A percentile compares a stretch with the other conserved stretches of the same genome.
These are phyloP conservation scores for Xylariaceae sp. DNA, from an alignment of 2,329 filamentous ascomycete genomes.

Conservation along the genomic window DNA sequence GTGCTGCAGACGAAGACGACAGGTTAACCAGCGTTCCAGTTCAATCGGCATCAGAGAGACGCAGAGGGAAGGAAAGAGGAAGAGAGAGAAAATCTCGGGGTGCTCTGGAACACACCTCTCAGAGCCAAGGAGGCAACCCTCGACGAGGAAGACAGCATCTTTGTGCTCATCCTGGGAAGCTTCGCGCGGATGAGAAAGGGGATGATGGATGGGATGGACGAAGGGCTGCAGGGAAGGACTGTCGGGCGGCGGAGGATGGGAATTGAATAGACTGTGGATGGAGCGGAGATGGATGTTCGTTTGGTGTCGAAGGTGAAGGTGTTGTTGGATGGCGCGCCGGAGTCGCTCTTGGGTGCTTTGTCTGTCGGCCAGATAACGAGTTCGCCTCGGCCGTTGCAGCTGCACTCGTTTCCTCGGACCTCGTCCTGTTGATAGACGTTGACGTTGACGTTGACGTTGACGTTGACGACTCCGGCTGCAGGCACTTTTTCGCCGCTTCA, in stretches of 20 bases:
- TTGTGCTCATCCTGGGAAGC: conserved; percentile 1
- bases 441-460: conserved; percentile 21
- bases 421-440: conserved; percentile 9
- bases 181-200: too few relatives aligned
- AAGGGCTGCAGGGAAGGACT: not conserved
- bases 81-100: not conserved
- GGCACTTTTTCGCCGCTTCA: conserved; percentile 15
- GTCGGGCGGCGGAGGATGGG: conserved; percentile 8
- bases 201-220: not conserved
- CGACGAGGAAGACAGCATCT: conserved; percentile 40
- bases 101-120: conserved; percentile 32
- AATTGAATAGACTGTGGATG: conserved; percentile 9
- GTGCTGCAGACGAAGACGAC: conserved; percentile 45
- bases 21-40: conserved; percentile 22
- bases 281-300: too few relatives aligned
- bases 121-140: conserved; percentile 39
- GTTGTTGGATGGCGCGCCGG: too few relatives aligned
- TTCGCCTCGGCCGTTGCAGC: too few relatives aligned
- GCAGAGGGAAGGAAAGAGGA: not conserved
- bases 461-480: conserved; percentile 11
- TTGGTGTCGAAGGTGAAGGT: too few relatives aligned
- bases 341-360: too few relatives aligned
- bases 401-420: too few relatives aligned
- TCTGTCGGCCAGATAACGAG: too few relatives aligned
- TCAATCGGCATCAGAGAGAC: not conserved